Evolutionary conservation across 306 rosid species (phyloP).

Genomic region (Ziziphus jujuba): DNA sequence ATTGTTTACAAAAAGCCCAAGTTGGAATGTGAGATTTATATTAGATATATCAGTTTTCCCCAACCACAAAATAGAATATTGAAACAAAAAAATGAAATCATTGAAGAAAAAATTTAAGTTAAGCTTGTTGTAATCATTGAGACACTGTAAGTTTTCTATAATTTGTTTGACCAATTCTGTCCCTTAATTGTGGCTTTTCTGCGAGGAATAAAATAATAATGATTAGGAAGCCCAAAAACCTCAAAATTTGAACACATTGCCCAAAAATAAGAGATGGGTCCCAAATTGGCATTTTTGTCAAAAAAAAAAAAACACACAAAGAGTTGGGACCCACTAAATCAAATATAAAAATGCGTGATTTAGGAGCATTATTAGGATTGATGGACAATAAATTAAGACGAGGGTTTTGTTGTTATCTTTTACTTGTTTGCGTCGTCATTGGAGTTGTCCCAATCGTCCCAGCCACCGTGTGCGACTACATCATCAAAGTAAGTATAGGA

Average conservation of each 20-base stretch:
- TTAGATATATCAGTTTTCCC: too few species aligned
- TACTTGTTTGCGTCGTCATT: slow-evolving; percentile 55
- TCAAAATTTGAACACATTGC: not conserved
- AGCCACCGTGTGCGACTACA: slow-evolving; percentile 70
- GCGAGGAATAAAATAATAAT: not conserved
- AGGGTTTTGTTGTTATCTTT: not conserved
- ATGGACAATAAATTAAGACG: not conserved
- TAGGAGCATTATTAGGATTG: not conserved
- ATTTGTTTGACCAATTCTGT: not conserved
- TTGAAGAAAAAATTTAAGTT: too few species aligned
- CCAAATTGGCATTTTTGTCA: not conserved
- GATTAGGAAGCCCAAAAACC: not conserved
- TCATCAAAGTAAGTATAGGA: slow-evolving; percentile 69
- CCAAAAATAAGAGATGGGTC: not conserved
- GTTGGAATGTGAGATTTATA: too few species aligned
- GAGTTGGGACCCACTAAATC: not conserved
- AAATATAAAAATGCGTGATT: not conserved
- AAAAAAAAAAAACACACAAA: not conserved
- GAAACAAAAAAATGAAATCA: too few species aligned
- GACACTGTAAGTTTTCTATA: too few species aligned
- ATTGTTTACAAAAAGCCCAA: too few species aligned
- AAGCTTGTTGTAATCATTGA: too few species aligned
- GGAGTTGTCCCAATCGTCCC: slow-evolving; percentile 78
- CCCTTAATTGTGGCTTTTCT: slow-evolving; percentile 4
- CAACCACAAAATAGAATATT: too few species aligned